Evolutionary conservation across 2,329 filamentous ascomycete species (phyloP).

Genomic region (Aspergillus fumigatus): DNA sequence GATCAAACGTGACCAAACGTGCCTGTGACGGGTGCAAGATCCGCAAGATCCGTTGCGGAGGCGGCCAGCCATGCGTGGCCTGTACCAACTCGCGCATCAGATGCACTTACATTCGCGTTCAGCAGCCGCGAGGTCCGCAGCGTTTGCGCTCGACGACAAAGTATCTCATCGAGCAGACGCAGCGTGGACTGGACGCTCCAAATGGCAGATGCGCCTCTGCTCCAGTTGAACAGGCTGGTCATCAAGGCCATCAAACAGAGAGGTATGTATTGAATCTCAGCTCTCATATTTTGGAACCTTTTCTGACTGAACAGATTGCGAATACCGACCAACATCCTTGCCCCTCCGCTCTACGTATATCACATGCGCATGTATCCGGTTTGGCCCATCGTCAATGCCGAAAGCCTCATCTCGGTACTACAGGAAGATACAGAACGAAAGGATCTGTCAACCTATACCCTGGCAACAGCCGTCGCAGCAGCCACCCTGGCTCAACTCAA

Average conservation of each 20-base stretch:
- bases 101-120: slow-evolving; percentile 48
- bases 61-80: slow-evolving; percentile 44
- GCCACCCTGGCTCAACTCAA: slow-evolving; percentile 49
- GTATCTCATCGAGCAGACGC: slow-evolving; percentile 18
- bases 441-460: slow-evolving; percentile 34
- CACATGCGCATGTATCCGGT: slow-evolving; percentile 49
- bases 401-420: slow-evolving; percentile 39
- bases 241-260: neutral
- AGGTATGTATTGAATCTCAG: neutral
- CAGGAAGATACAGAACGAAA: slow-evolving; percentile 22
- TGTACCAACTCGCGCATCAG: slow-evolving; percentile 44
- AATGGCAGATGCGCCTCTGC: neutral
- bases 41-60: slow-evolving; percentile 50
- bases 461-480: slow-evolving; percentile 46
- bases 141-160: slow-evolving; percentile 30
- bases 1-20: slow-evolving; percentile 27
- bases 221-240: neutral
- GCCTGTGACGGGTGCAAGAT: slow-evolving; percentile 53
- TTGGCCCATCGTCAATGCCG: slow-evolving; percentile 49
- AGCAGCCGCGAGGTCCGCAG: slow-evolving; percentile 45
- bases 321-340: slow-evolving; percentile 18
- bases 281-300: neutral
- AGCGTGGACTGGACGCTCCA: slow-evolving; percentile 6
- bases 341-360: slow-evolving; percentile 42
- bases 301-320: slow-evolving; percentile 4